A percentile compares a stretch with the other conserved stretches of the same genome.
These are phyloP conservation scores for Neospermospora avenae DNA, from an alignment of 2,329 filamentous ascomycete species.

Conservation along the genomic window DNA sequence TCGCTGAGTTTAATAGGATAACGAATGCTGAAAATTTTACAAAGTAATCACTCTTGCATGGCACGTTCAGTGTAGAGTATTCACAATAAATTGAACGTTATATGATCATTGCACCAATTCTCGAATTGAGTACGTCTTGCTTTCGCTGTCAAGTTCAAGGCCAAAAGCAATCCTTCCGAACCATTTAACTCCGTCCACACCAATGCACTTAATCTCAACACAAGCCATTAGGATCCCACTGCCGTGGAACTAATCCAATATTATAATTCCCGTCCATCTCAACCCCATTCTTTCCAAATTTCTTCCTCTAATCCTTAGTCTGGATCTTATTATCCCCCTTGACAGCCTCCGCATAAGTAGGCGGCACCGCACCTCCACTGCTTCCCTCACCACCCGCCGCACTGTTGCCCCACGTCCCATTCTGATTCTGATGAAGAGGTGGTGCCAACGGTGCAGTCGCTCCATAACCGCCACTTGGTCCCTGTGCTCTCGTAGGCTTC, in stretches of 20 bases:
- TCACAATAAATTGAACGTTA: background rate
- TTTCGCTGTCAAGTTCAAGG: background rate
- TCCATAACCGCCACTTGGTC: conserved; percentile 26
- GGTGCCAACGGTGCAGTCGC: conserved; percentile 35
- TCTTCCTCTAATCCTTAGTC: conserved; percentile 32
- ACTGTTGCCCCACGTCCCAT: conserved; percentile 34
- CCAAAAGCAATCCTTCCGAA: background rate
- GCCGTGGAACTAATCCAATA: background rate
- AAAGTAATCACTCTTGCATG: background rate
- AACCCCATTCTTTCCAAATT: background rate
- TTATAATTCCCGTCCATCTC: background rate
- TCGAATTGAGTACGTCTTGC: background rate
- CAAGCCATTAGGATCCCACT: background rate
- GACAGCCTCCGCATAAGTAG: conserved; percentile 87
- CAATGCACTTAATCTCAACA: conserved; percentile 8
- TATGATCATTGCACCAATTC: background rate
- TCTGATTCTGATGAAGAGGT: conserved; percentile 35
- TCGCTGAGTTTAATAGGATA: conserved; percentile 48
- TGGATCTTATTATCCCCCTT: conserved; percentile 91
- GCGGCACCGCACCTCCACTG: conserved; percentile 56
- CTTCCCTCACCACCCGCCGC: conserved; percentile 33
- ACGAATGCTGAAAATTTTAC: conserved; percentile 15
- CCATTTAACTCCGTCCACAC: conserved; percentile 7
- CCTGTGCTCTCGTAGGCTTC: background rate
- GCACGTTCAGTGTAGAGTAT: background rate